These are phyloP conservation scores for Dunaliella sp. DNA, from an alignment of 139 green algal genomes.

Conservation along the genomic window DNA sequence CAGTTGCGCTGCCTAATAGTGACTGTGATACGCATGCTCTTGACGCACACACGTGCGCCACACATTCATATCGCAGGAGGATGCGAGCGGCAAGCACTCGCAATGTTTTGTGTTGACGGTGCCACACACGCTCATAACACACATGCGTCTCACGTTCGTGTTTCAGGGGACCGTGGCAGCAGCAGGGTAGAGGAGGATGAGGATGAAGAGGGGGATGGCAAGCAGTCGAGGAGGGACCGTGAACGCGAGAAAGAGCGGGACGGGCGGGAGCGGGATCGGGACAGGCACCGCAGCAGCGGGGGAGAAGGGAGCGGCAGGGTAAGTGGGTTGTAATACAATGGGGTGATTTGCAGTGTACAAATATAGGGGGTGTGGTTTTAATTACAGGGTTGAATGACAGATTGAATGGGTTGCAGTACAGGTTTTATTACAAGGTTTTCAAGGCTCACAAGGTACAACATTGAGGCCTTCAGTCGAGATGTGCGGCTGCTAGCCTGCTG, in stretches of 20 bases:
- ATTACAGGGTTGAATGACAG: background rate
- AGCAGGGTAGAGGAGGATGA: background rate
- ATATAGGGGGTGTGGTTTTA: background rate
- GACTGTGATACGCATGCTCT: background rate
- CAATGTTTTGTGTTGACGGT: background rate
- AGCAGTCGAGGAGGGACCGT: too few species aligned
- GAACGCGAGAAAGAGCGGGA: slow-evolving; percentile 20
- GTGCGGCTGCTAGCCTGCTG: too few species aligned
- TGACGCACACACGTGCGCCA: background rate
- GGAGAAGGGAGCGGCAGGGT: background rate
- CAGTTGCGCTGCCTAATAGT: too few species aligned
- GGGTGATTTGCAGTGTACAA: background rate
- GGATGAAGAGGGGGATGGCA: slow-evolving; percentile 7
- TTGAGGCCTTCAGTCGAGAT: background rate
- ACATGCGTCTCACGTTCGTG: too few species aligned
- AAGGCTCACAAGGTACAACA: background rate
- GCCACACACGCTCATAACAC: too few species aligned
- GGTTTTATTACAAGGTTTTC: background rate
- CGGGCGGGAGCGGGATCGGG: slow-evolving; percentile 10
- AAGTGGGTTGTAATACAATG: background rate
- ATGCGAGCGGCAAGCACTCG: background rate
- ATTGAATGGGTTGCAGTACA: background rate
- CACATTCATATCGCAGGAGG: background rate
- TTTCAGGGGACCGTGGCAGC: too few species aligned
- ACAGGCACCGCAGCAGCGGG: background rate